Percentiles rank a stretch among this genome's conserved stretches.
Conservation (phyloP, 2,329 filamentous ascomycete species). For the Paecilomyces sp. region DNA sequence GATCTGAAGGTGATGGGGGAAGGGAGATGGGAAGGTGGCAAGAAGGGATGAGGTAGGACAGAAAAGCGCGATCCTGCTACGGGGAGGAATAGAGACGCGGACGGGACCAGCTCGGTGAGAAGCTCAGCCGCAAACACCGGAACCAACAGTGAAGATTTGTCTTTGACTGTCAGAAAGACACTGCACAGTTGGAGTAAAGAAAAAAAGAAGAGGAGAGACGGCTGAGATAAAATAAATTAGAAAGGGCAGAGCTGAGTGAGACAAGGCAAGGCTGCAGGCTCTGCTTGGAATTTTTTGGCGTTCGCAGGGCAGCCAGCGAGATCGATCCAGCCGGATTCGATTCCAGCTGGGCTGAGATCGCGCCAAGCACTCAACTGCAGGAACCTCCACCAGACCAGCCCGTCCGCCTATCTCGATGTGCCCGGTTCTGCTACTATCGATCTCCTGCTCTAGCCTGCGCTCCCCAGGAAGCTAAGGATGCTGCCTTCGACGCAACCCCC, state of each 20-base stretch:
- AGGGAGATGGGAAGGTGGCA: background rate
- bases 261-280: background rate
- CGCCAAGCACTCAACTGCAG: background rate
- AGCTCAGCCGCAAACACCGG: slow-evolving; percentile 1
- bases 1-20: slow-evolving; percentile 8
- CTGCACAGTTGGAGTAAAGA: slow-evolving; percentile 2
- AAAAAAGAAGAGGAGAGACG: slow-evolving; percentile 4
- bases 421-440: background rate
- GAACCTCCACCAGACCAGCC: background rate
- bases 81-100: background rate
- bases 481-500: background rate
- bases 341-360: background rate
- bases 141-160: slow-evolving; percentile 8
- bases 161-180: background rate
- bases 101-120: background rate
- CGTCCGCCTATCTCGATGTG: background rate
- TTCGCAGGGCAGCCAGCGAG: background rate
- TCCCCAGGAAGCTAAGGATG: background rate
- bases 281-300: background rate
- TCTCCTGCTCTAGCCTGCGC: background rate
- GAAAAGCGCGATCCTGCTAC: slow-evolving; percentile 10
- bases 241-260: background rate
- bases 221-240: background rate
- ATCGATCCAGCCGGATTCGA: background rate
- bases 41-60: slow-evolving; percentile 11